phyloP scores from a whole-genome alignment of 345 rosid genomes.

The Euphorbia peplus region DNA sequence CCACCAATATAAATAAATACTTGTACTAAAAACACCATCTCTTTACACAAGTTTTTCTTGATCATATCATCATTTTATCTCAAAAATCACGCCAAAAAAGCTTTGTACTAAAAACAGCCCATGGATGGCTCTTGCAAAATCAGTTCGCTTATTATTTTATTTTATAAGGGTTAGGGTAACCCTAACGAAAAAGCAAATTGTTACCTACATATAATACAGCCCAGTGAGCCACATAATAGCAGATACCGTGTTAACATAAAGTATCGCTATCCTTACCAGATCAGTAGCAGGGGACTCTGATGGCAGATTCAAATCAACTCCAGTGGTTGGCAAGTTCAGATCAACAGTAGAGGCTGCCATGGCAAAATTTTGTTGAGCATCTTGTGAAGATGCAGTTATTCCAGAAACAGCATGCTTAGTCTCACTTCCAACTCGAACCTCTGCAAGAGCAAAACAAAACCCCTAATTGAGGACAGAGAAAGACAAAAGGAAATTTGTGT shows the following conservation, averaged over 20 bases:
- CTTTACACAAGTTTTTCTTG: neutral
- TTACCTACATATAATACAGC: neutral
- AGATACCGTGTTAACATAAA: neutral
- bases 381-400: constrained; percentile 39
- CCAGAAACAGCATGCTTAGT: constrained; percentile 54
- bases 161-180: no score
- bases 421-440: constrained; percentile 34
- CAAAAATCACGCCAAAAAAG: neutral
- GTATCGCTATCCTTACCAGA: constrained; percentile 27
- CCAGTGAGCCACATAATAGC: neutral
- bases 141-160: neutral
- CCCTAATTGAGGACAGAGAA: constrained; percentile 24
- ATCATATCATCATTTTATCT: neutral
- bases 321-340: constrained; percentile 21
- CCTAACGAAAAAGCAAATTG: neutral
- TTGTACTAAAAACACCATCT: neutral
- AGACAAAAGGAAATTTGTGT: constrained; percentile 10
- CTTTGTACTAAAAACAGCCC: neutral
- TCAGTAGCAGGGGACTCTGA: constrained; percentile 6
- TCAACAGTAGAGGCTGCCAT: constrained; percentile 30
- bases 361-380: constrained; percentile 21
- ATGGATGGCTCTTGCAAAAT: neutral
- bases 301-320: constrained; percentile 20
- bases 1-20: no score
- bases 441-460: constrained; percentile 24